Base-by-base conservation (phyloP, 805 yeast species). In the Kodamaea kaohsiungensis region DNA sequence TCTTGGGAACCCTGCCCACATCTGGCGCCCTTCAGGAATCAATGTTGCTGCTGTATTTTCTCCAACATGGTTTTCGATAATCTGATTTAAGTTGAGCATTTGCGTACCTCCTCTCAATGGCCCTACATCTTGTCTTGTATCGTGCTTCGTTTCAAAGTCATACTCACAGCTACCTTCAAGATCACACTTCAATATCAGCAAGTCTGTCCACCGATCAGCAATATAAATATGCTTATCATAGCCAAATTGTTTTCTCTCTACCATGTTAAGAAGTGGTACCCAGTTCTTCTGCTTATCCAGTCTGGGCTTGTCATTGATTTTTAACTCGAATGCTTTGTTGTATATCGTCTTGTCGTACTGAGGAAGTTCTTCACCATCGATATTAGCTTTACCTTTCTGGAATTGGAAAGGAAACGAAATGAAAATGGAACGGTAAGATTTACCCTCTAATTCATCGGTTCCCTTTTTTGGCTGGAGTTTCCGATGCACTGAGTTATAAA, bases 1-100 rank as follows among this genome's bases (percentile, higher is more conserved):
- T 49, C 78, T 58, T 3, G 78, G 76, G 56, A 75, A 69, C 1
- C 77, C 77, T 2, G 71, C 51, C 73, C 73, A 74, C 51, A 80
- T 65, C 55, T 78, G 78, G 42, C 77, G 60, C 16, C 65, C 66
- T 22, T 57, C 54, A 1, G 64, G 65, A 1, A 70, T 58, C 10
- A 50, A 42, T 3, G 13, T 52, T 8, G 35, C 38, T 3, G 39
- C 48, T 8, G 2, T 17, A 13, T 8, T 18, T 15, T 2, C 3
- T 2, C 48, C 48, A 6, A 46, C 38, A 1, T 18, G 18, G 7
- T 27, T 46, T 4, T 25, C 33, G 9, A 50, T 6, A 43, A 51
- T 9, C 16, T 46, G 46, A 38, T 58, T 62, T 53, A 66, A 27
- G 49, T 64, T 70, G 10, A 68, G 49, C 61, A 73, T 56, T 50